Conservation (phyloP, 768 basidiomycete genomes). For the Daedaleopsis sinensis region DNA sequence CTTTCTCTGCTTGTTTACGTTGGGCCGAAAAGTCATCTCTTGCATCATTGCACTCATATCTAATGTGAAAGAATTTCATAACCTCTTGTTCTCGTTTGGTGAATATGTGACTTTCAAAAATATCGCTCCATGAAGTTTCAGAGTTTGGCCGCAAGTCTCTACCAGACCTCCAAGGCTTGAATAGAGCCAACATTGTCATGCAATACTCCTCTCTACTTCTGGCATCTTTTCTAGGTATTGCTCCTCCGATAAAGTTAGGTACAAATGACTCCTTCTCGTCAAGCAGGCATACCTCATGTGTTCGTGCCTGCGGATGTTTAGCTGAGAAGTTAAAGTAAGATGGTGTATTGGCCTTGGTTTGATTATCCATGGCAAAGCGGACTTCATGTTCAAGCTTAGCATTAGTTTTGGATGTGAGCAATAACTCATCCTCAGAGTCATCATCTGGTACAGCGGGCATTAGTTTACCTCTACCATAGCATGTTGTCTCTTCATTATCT, state of each 20-base stretch:
- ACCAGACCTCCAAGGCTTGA: slow-evolving; percentile 36
- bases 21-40: slow-evolving; percentile 7
- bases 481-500: not conserved
- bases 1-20: not conserved
- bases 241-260: slow-evolving; percentile 37
- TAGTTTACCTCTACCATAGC: not conserved
- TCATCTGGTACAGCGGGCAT: not conserved
- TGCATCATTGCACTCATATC: slow-evolving; percentile 14
- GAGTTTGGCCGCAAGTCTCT: slow-evolving; percentile 28
- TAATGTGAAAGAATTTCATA: slow-evolving; percentile 10
- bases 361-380: not conserved
- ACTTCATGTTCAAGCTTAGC: not conserved
- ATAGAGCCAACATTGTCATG: slow-evolving; percentile 36
- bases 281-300: not conserved
- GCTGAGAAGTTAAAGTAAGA: not conserved
- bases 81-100: not conserved
- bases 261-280: slow-evolving; percentile 8
- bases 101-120: not conserved
- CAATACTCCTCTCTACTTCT: slow-evolving; percentile 39
- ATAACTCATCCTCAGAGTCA: not conserved
- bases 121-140: slow-evolving; percentile 8
- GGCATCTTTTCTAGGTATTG: slow-evolving; percentile 23
- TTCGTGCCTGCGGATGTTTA: not conserved
- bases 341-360: not conserved
- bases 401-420: not conserved